phyloP scores from a whole-genome alignment of 164 flowering plant species.

The Stephania cephalantha region DNA sequence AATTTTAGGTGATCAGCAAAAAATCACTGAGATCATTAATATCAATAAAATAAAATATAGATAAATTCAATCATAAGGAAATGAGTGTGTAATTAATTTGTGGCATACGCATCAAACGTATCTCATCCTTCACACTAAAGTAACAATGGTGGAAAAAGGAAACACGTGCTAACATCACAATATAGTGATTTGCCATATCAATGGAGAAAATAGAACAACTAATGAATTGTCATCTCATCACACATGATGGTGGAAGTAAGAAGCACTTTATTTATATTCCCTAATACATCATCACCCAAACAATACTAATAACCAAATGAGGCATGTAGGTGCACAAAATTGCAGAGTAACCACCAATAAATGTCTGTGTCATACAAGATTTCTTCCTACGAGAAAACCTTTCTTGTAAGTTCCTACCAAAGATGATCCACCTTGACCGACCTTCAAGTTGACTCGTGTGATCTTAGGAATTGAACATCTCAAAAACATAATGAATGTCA shows the following conservation, averaged over 20 bases:
- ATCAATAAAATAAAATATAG: no score
- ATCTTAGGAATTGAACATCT: no score
- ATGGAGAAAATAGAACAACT: background rate
- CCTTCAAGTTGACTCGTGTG: no score
- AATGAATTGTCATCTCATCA: background rate
- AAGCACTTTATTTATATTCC: no score
- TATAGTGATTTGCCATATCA: background rate
- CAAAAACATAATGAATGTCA: background rate
- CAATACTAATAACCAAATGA: no score
- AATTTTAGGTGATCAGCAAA: background rate
- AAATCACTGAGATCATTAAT: background rate
- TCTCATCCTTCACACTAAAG: background rate
- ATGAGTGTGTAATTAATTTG: background rate
- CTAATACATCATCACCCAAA: no score
- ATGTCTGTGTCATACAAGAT: background rate
- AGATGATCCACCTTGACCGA: no score
- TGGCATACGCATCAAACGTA: no score
- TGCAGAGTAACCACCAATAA: background rate
- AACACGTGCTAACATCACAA: background rate
- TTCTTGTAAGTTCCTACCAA: no score
- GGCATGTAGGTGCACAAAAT: background rate
- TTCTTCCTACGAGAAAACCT: no score
- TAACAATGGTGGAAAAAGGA: background rate
- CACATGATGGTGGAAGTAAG: no score
- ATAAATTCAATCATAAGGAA: no score